phyloP scores from a whole-genome alignment of 2,329 filamentous ascomycete species.

The Calonectria hawksworthii region DNA sequence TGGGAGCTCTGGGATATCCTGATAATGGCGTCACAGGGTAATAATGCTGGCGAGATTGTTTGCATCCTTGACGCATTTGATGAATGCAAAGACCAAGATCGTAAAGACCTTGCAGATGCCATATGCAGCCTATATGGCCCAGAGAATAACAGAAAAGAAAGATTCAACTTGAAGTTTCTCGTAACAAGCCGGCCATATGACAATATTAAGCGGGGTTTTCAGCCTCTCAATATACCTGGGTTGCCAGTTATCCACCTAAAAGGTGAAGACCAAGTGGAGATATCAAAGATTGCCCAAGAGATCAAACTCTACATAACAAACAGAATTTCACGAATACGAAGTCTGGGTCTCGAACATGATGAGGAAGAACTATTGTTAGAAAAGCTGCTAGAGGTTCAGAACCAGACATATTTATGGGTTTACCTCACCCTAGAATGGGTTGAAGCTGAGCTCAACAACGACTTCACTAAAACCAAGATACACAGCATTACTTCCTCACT shows the following conservation, averaged over 20 bases:
- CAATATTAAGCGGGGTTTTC: conserved; percentile 40
- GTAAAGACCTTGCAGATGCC: conserved; percentile 37
- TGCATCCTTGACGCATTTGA: conserved; percentile 58
- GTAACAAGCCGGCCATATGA: conserved; percentile 49
- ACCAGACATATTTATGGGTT: conserved; percentile 47
- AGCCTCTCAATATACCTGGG: not conserved
- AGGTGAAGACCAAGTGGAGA: conserved; percentile 34
- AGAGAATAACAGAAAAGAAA: not conserved
- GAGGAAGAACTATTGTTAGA: conserved; percentile 29
- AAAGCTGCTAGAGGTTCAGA: conserved; percentile 26
- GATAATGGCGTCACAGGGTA: conserved; percentile 24
- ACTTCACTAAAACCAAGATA: conserved; percentile 22
- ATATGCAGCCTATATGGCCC: conserved; percentile 44
- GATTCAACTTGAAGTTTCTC: conserved; percentile 52
- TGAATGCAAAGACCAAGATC: conserved; percentile 50
- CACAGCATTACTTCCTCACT: conserved; percentile 22
- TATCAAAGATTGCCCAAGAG: conserved; percentile 37
- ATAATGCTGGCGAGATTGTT: conserved; percentile 42
- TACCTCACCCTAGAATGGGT: conserved; percentile 39
- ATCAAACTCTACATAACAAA: conserved; percentile 38
- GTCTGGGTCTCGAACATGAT: not conserved
- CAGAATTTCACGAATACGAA: conserved; percentile 17
- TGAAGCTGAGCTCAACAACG: conserved; percentile 17
- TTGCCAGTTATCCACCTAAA: conserved; percentile 35
- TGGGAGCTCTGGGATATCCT: conserved; percentile 47